These are phyloP conservation scores for Oryza meyeriana DNA, from an alignment of 176 grass and related monocot species.

Conservation along the genomic window DNA sequence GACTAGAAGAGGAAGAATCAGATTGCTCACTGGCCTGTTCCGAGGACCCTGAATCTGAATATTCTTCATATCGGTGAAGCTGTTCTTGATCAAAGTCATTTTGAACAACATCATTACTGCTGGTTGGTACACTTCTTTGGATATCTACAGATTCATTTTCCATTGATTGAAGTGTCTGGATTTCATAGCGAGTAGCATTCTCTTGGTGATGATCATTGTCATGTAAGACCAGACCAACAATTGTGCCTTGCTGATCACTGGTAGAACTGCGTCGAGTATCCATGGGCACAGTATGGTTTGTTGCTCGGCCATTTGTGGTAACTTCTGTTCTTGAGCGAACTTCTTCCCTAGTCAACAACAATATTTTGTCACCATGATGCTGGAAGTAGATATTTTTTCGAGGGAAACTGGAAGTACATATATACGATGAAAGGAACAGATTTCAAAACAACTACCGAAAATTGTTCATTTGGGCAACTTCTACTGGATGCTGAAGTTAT, in stretches of 20 bases:
- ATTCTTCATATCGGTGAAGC: conserved; percentile 25
- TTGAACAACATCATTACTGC: neutral
- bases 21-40: conserved; percentile 19
- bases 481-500: neutral
- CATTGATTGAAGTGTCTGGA: conserved; percentile 8
- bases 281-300: conserved; percentile 1
- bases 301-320: conserved; percentile 17
- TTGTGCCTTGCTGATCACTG: neutral
- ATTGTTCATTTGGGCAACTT: neutral
- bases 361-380: conserved; percentile 26
- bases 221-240: neutral
- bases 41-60: conserved; percentile 35
- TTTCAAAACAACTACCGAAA: neutral
- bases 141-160: conserved; percentile 2
- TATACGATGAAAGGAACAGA: neutral
- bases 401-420: neutral
- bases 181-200: neutral
- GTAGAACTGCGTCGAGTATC: conserved; percentile 11
- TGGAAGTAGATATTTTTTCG: neutral
- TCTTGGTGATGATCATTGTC: neutral
- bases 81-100: conserved; percentile 26
- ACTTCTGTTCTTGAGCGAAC: conserved; percentile 37
- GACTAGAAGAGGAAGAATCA: neutral
- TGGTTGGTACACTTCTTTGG: neutral
- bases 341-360: conserved; percentile 79